Conservation (phyloP, 1,284 basidiomycete genomes). For the Pascua sp. region DNA sequence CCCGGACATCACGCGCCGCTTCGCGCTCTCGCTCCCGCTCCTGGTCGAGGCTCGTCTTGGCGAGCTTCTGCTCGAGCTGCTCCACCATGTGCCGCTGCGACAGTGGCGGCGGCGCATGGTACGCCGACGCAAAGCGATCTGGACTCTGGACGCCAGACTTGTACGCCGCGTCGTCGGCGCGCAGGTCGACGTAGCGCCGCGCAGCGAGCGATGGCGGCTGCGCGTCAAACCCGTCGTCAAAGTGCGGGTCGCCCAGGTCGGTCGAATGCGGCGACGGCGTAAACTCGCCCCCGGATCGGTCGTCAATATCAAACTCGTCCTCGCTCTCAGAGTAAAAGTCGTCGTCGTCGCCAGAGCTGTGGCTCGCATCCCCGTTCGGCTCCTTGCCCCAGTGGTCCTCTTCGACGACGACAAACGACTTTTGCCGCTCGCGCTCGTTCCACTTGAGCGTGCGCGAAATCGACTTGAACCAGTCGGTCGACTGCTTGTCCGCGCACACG, state of each 20-base stretch:
- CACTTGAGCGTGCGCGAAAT: conserved; percentile 95
- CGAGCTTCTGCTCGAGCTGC: conserved; percentile 23
- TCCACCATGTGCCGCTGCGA: conserved; percentile 51
- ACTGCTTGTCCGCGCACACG: conserved; percentile 94
- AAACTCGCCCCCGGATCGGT: conserved; percentile 54
- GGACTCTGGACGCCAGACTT: conserved; percentile 64
- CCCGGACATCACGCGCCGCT: neutral
- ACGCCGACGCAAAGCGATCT: conserved; percentile 66
- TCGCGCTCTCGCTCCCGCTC: too few relatives aligned
- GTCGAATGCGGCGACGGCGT: conserved; percentile 15
- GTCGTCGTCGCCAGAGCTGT: conserved; percentile 51
- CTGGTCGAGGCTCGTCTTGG: neutral
- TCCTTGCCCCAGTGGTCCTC: conserved; percentile 54
- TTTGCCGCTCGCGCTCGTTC: conserved; percentile 96
- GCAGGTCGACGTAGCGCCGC: conserved; percentile 1
- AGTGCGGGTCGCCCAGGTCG: neutral
- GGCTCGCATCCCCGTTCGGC: neutral
- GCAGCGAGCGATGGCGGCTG: neutral
- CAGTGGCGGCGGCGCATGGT: conserved; percentile 56
- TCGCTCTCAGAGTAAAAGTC: conserved; percentile 52
- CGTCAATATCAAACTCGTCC: conserved; percentile 85
- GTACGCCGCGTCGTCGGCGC: neutral
- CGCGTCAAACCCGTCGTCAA: neutral
- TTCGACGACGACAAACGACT: conserved; percentile 96
- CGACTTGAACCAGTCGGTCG: conserved; percentile 96